phyloP scores from a whole-genome alignment of 768 basidiomycete species.

The Pleurotus cornucopiae region DNA sequence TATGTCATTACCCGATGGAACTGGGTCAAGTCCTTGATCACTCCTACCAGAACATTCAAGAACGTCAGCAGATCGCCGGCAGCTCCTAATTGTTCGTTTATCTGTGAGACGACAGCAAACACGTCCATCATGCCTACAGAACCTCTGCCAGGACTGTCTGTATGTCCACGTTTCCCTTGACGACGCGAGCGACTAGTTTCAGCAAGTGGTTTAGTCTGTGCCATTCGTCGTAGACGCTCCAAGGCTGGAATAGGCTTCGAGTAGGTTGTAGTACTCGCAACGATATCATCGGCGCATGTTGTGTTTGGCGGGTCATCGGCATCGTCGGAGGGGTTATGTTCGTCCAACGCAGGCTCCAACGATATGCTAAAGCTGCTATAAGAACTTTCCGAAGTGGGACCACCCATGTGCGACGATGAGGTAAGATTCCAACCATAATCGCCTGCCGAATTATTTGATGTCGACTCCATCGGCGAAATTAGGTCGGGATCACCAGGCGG shows the following conservation, averaged over 20 bases:
- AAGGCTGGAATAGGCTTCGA: constrained; percentile 69
- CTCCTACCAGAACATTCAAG: constrained; percentile 67
- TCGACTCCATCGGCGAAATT: not conserved
- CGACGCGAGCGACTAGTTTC: not conserved
- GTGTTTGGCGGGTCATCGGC: constrained; percentile 33
- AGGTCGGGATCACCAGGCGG: constrained; percentile 25
- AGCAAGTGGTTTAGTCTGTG: constrained; percentile 10
- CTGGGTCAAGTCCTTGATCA: constrained; percentile 72
- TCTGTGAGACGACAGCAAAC: constrained; percentile 72
- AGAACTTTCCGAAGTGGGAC: not conserved
- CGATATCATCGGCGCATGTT: constrained; percentile 46
- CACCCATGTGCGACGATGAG: not conserved
- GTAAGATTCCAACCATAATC: not conserved
- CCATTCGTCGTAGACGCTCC: constrained; percentile 57
- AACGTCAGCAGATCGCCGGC: constrained; percentile 65
- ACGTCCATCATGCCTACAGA: constrained; percentile 72
- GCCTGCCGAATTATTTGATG: not conserved
- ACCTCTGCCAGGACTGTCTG: constrained; percentile 10
- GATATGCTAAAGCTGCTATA: not conserved
- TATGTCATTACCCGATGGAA: constrained; percentile 82
- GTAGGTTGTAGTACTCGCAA: constrained; percentile 67
- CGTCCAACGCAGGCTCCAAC: not conserved
- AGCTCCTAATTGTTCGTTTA: constrained; percentile 73
- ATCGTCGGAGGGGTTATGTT: not conserved
- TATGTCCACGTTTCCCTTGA: not conserved